These are phyloP conservation scores for Colletotrichum sidae DNA, from an alignment of 2,329 filamentous ascomycete genomes.

Conservation along the genomic window DNA sequence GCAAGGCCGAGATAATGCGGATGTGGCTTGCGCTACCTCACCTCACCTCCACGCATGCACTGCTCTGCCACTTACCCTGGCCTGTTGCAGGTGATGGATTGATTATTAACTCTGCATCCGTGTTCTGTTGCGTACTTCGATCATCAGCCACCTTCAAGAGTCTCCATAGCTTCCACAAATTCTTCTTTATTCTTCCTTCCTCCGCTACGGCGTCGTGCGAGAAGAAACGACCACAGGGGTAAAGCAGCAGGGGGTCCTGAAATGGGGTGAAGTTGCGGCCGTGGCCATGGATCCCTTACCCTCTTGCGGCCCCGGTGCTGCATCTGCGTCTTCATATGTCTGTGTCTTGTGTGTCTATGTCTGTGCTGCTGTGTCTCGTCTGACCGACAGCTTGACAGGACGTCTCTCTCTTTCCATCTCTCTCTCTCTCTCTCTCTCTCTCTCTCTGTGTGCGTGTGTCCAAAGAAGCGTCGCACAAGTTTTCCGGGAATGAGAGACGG, in stretches of 20 bases:
- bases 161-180: constrained; percentile 3
- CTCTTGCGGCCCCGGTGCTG: constrained; percentile 6
- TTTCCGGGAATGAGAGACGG: constrained; percentile 9
- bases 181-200: constrained; percentile 11
- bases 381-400: no score
- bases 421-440: constrained; percentile 19
- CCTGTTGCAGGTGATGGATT: no score
- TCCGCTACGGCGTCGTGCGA: background rate
- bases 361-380: background rate
- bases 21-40: no score
- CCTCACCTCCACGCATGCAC: no score
- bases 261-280: constrained; percentile 21
- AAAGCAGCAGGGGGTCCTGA: constrained; percentile 7
- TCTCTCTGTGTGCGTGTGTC: constrained; percentile 6
- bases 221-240: constrained; percentile 4
- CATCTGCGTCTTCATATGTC: constrained; percentile 1
- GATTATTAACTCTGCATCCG: no score
- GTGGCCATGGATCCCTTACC: constrained; percentile 29
- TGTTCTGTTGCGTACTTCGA: no score
- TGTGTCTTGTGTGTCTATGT: constrained; percentile 5
- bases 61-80: no score
- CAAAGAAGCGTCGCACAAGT: no score
- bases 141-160: background rate
- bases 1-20: no score
- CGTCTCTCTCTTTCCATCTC: background rate